Percentiles rank a stretch among this genome's conserved stretches.
Evolutionary conservation across 345 rosid genomes (phyloP).

Genomic region (Melaleuca alternifolia): DNA sequence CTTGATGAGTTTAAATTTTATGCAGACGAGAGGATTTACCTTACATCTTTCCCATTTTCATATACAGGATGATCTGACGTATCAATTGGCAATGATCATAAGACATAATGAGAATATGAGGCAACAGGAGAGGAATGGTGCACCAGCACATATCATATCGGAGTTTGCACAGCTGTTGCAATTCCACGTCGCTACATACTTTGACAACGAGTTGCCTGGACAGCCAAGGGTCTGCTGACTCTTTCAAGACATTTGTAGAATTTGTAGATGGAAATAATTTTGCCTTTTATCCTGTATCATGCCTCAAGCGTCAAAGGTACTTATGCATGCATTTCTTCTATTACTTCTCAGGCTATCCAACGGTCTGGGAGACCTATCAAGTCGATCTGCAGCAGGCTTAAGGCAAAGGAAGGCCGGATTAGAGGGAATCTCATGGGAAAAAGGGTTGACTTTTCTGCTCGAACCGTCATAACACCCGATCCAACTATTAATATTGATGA

Average conservation of each 20-base stretch:
- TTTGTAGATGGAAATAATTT: not conserved
- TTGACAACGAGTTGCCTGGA: slow-evolving; percentile 97
- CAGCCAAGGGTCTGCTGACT: slow-evolving; percentile 74
- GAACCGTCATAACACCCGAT: slow-evolving; percentile 95
- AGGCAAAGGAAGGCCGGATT: slow-evolving; percentile 95
- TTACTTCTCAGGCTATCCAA: slow-evolving; percentile 72
- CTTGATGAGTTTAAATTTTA: not conserved
- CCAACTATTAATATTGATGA: slow-evolving; percentile 91
- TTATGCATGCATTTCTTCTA: not conserved
- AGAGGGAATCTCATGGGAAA: slow-evolving; percentile 97
- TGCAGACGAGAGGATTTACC: not conserved
- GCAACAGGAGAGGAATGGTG: slow-evolving; percentile 85
- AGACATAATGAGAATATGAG: slow-evolving; percentile 86
- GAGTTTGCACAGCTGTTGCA: slow-evolving; percentile 93
- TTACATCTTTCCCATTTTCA: not conserved
- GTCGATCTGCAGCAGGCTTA: slow-evolving; percentile 91
- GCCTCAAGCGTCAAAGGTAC: not conserved
- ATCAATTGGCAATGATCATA: slow-evolving; percentile 87
- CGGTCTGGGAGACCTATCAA: slow-evolving; percentile 96
- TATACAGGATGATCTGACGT: slow-evolving; percentile 83
- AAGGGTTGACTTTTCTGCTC: slow-evolving; percentile 91
- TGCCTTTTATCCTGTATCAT: not conserved
- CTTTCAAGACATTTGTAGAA: not conserved
- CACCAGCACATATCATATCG: slow-evolving; percentile 91
- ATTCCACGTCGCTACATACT: slow-evolving; percentile 88